Conservation (phyloP, 345 rosid species). For the Gossypium herbaceum region DNA sequence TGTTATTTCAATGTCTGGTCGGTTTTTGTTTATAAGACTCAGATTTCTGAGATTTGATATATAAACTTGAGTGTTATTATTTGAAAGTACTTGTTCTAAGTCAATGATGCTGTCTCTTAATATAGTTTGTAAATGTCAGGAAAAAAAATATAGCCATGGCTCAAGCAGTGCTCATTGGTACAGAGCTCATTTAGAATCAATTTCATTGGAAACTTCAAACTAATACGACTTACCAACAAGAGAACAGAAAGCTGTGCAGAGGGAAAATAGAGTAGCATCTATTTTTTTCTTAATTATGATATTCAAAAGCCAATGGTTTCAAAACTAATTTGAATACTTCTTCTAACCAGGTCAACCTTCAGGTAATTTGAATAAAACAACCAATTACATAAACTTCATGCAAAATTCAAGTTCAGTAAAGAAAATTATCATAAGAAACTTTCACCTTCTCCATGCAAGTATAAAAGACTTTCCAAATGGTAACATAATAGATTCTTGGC, state of each 20-base stretch:
- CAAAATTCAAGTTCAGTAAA: not conserved
- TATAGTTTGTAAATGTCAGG: not conserved
- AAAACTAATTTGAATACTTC: not conserved
- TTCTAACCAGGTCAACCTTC: not conserved
- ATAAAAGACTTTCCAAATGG: not conserved
- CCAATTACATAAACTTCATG: not conserved
- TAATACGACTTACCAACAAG: not conserved
- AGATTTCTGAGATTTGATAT: not conserved
- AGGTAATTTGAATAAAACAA: conserved; percentile 1
- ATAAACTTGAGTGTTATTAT: not conserved
- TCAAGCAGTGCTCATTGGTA: not conserved
- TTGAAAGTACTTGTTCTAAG: not conserved
- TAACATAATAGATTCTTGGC: not conserved
- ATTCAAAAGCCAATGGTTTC: not conserved
- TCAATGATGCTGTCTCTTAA: not conserved
- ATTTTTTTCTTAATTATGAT: not conserved
- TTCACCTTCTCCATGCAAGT: not conserved
- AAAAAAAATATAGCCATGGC: not conserved
- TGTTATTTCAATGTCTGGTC: not conserved
- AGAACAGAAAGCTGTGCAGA: not conserved
- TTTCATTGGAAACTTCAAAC: not conserved
- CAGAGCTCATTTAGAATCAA: not conserved
- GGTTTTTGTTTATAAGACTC: not conserved
- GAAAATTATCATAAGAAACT: not conserved
- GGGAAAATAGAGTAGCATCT: not conserved